Evolutionary conservation across 2,329 filamentous ascomycete species (phyloP), one percentile per base, ranked within the genome.

Genomic region (Aaosphaeria arxii): DNA sequence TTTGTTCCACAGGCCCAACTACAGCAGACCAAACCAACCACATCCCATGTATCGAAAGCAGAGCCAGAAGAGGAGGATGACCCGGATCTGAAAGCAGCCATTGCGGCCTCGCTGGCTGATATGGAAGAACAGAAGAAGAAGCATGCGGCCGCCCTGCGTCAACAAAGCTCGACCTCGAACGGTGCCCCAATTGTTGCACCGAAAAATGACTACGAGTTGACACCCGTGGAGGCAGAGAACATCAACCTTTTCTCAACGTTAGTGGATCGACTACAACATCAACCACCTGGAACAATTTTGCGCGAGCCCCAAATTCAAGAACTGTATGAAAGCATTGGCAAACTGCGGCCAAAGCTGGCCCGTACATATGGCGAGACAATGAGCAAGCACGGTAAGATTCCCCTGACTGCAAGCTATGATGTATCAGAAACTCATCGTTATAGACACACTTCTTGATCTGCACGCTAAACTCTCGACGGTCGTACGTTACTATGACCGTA

Each of bases 101-200:
- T 99, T 65, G 92, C 91, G 33, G 91, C 95, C 13, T 97, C 94
- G 5, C 70, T 99, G 49, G 88, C 89, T 28, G 94, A 99, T 64
- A 96, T 97, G 90, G 94, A 99, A 71, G 89, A 96, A 69, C 92
- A 99, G 69, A 97, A 99, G 77, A 87, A 92, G 72, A 86, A 85
- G 58, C 91, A 97, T 67, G 84, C 91, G 1, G 88, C 87, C 5
- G 85, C 84, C 2, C 79, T 97, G 59, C 95, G 94, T 67, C 84
- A 89, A 63, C 89, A 94, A 52, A 82, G 87, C 1, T 79, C 81
- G 0, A 78, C 75, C 35, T 74, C 78, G 1, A 74, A 76, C 29
- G 71, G 75, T 11, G 69, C 75, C 3, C 71, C 77, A 7, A 67
- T 78, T 28, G 74, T 80, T n/a, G 75, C 77, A 40, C 87, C 89